Percentiles rank a stretch among this genome's conserved stretches.
Evolutionary conservation across 2,329 filamentous ascomycete species (phyloP).

Genomic region (Diaporthe vaccinii): DNA sequence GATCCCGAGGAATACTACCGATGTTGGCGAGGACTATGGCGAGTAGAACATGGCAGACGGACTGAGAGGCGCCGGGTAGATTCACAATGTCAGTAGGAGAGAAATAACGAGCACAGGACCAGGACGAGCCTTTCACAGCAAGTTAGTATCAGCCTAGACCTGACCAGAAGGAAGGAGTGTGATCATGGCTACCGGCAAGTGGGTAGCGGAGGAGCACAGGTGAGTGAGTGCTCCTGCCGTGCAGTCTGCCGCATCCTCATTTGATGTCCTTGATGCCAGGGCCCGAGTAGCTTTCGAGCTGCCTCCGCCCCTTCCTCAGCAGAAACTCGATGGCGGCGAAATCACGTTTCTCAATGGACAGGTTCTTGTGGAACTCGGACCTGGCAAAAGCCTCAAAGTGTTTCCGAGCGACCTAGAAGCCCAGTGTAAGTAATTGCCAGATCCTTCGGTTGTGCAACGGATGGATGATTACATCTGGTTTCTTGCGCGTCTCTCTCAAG

Average conservation of each 20-base stretch:
- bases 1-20: slow-evolving; percentile 48
- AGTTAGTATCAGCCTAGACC: not conserved
- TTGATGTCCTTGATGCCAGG: slow-evolving; percentile 84
- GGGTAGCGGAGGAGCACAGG: slow-evolving; percentile 42
- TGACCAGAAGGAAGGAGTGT: not conserved
- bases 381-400: slow-evolving; percentile 76
- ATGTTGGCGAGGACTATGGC: slow-evolving; percentile 31
- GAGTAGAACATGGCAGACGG: not conserved
- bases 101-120: slow-evolving; percentile 30
- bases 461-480: slow-evolving; percentile 72
- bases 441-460: not conserved
- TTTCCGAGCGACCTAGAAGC: slow-evolving; percentile 64
- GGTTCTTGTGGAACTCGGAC: slow-evolving; percentile 83
- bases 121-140: slow-evolving; percentile 45
- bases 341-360: slow-evolving; percentile 82
- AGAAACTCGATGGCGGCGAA: slow-evolving; percentile 89
- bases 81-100: not conserved
- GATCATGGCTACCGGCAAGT: not conserved
- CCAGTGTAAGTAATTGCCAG: not conserved
- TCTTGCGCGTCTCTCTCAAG: slow-evolving; percentile 83
- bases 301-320: slow-evolving; percentile 82
- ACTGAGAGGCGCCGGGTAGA: not conserved
- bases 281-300: slow-evolving; percentile 85
- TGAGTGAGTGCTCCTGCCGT: not conserved
- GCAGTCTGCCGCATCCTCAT: slow-evolving; percentile 45